Evolutionary conservation across 1,284 basidiomycete species (phyloP), one percentile per base, ranked within the genome.

Genomic region (Papiliotrema nemorosa): DNA sequence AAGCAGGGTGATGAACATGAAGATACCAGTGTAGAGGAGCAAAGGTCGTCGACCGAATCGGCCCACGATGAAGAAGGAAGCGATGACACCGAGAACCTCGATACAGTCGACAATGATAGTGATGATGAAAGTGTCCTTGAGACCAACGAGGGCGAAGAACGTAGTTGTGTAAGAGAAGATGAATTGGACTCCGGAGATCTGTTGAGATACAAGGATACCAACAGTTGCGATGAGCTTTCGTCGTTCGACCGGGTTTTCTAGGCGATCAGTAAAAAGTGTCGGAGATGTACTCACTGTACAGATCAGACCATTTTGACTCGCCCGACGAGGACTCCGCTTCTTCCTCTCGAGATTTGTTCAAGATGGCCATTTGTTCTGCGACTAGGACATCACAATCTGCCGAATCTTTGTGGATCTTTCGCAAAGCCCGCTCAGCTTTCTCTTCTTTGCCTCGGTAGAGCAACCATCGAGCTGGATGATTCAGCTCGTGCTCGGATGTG

Each of bases 1-100:
- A 38, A 77, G 60, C 26, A 77, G 69, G n/a, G 67, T 60, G 53
- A 70, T 60, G 44, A 72, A 67, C 76, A 77, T 77, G 58, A 73
- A 70, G 22, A 74, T 57, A 50, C 72, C 74, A 25, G 58, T 66
- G 46, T 58, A 70, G 41, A 78, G 62, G 20, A 78, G 67, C 21
- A 77, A 53, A 2, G 75, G 72, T 26, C 77, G 62, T 48, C 77
- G 69, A n/a, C 76, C 76, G 58, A 72, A 75, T 39, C 76, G 66
- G 56, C 75, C 70, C 52, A 78, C 75, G 21, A 78, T 54, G 50
- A 74, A 68, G 72, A 77, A 76, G 1, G 67, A 71, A 36, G 63
- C 64, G 41, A 67, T 51, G 14, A 68, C 64, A 54, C 76, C 76
- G 44, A 76, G 61, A 16, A 77, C 75, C 52, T 77, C 75, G 47